A percentile compares a stretch with the other conserved stretches of the same genome.
phyloP scores from a whole-genome alignment of 169 alveolate species.

The Plasmodium fragile region DNA sequence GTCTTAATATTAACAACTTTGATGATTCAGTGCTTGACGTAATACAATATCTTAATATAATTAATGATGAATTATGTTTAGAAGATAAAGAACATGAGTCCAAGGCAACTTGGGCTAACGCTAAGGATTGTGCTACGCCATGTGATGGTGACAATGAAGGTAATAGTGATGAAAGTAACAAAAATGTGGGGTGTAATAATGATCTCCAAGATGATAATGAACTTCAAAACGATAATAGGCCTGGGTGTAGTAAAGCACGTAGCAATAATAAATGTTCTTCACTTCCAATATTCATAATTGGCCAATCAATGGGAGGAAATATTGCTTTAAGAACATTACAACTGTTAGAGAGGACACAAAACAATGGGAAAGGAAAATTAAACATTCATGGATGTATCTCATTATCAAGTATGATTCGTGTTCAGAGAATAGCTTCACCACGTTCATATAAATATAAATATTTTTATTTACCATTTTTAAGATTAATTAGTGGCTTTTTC shows the following conservation, averaged over 20 bases:
- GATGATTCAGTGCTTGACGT: conserved; percentile 80
- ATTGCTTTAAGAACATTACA: conserved; percentile 76
- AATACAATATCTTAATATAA: conserved; percentile 78
- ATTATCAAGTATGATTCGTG: conserved; percentile 78
- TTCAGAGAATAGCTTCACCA: conserved; percentile 20
- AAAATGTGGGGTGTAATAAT: background rate
- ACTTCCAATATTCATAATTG: conserved; percentile 62
- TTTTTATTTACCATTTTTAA: conserved; percentile 40
- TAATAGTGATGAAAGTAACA: background rate
- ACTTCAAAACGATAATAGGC: background rate
- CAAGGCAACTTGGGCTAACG: background rate
- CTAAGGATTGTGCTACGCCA: no score
- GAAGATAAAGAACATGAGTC: background rate
- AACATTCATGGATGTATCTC: conserved; percentile 79
- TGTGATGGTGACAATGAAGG: background rate
- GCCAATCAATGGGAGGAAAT: conserved; percentile 84
- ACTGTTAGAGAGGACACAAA: conserved; percentile 10
- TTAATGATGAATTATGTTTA: conserved; percentile 10
- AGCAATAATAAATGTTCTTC: background rate
- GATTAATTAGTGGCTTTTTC: conserved; percentile 12
- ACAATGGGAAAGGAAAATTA: conserved; percentile 11
- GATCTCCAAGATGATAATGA: background rate
- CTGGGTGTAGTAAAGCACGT: background rate
- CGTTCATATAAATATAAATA: background rate
- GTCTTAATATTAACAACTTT: conserved; percentile 48